Conservation (phyloP, 148 eudicot species). For the Pouteria glomerata region DNA sequence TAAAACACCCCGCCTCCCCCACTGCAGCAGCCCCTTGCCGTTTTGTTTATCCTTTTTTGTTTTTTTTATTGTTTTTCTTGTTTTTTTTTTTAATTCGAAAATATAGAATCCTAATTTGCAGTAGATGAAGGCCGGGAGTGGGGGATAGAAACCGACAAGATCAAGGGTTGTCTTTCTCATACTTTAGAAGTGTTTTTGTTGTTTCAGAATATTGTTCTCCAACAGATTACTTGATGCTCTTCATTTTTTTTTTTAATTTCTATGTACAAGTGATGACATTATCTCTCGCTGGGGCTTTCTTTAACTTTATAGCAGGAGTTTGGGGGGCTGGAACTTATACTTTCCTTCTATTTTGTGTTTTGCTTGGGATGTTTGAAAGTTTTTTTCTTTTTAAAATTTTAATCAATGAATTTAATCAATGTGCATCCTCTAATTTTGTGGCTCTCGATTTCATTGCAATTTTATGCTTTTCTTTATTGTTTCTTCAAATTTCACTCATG, state of each 20-base stretch:
- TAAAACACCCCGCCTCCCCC: too few species aligned
- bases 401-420: not conserved
- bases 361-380: not conserved
- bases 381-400: not conserved
- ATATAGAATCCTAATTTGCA: not conserved
- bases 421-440: not conserved
- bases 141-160: not conserved
- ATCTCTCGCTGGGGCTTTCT: not conserved
- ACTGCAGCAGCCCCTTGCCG: too few species aligned
- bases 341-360: not conserved
- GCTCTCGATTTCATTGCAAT: not conserved
- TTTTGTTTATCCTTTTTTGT: too few species aligned
- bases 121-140: not conserved
- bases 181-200: not conserved
- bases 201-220: not conserved
- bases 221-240: not conserved
- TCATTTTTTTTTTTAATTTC: not conserved
- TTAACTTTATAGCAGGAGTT: not conserved
- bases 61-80: too few species aligned
- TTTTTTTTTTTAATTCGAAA: too few species aligned
- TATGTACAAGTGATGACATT: not conserved
- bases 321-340: not conserved
- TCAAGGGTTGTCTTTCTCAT: not conserved
- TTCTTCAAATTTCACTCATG: not conserved
- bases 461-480: not conserved